Base-by-base conservation (phyloP, 78 protist genomes). In the Corallochytrium limacisporum region DNA sequence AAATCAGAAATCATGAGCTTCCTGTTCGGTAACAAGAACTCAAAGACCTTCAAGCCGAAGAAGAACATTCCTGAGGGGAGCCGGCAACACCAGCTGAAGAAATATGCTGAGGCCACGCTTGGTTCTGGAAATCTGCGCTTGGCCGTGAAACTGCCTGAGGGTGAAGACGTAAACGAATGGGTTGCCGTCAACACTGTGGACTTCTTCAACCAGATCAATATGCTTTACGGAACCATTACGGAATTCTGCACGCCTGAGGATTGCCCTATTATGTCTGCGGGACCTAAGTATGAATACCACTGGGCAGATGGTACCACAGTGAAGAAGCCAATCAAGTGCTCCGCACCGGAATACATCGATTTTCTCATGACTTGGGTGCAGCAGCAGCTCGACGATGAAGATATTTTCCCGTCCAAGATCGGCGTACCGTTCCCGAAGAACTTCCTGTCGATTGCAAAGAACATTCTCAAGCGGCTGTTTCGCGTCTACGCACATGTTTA, bases 401-500 rank as follows among this genome's bases (percentile, higher is more conserved):
- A 2, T 10, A 71, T 89, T 12, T 95, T 95, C 62, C 98, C 98
- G 1, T 79, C 89, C 9, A 35, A 67, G 20, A 53, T 78, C 33
- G 88, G 84, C 24, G 72, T 62, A 6, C 80, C 72, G 43, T 96
- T 90, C 78, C 99, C 99, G 9, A 78, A 75, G 75, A 69, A 75
- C 57, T 96, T 96, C 43, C 46, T 31, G 9, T 5, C 28, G 22
- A 61, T 73, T 12, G 90, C 93, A 26, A 42, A 59, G 54, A 79
- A 46, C 57, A 91, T 96, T 54, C 39, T 90, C 75, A 84, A 74
- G 54, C 59, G 85, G 28, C 46, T 82, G 28, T 82, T 87, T 65
- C 63, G 99, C 6, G 94, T 96, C 10, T 96, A 92, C 38, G 99
- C 91, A 1, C 99, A 96, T 66, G 78, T 93, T 56, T 96, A 93